Base-by-base conservation (phyloP, 768 basidiomycete species). In the Tylopilus felleus region DNA sequence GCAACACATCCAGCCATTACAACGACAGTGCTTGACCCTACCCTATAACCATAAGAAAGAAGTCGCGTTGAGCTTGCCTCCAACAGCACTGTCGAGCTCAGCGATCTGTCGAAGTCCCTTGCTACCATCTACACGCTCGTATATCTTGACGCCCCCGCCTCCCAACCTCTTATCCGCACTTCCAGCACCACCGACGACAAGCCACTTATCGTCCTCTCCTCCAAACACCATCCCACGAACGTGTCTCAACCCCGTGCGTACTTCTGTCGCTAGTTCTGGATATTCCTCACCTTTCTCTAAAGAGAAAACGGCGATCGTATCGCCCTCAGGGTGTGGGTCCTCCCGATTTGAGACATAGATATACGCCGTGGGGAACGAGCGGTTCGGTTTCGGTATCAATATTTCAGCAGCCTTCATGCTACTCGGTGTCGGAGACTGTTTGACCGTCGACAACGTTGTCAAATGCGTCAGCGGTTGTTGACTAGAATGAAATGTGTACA, bases 331-430 rank as follows among this genome's bases (percentile, higher is more conserved):
- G 21, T 81, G 77, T 5, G 84, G 84, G 61, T 89, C 83, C 60
- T 90, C 85, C 29, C 90, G 78, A 68, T 91, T 93, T 4, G 89
- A 86, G 12, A 81, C 71, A 63, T 90, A 92, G 16, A 91, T 71
- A 66, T 85, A 85, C 3, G 80, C 75, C 1, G 70, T 73, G 0
- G 83, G 74, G 71, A 77, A 86, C 4, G 76, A 64, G 8, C 70
- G 39, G 56, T 82, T 83, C 13, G 82, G 74, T 7, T 71, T 62
- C 0, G 86, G 82, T 52, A 88, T 73, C 51, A 88, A 74, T 56
- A 90, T 79, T 61, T 90, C 90, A 0, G 87, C 84, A 4, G 84
- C 86, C 47, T 80, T 74, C 83, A 85, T 84, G 39, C 67, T 65
- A 50, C 74, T 73, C 1, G 78, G 77, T 12, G 65, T 62, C 1